A percentile compares a stretch with the other conserved stretches of the same genome.
Conservation (phyloP, 2,329 filamentous ascomycete genomes). For the Aspergillus phoenicis region DNA sequence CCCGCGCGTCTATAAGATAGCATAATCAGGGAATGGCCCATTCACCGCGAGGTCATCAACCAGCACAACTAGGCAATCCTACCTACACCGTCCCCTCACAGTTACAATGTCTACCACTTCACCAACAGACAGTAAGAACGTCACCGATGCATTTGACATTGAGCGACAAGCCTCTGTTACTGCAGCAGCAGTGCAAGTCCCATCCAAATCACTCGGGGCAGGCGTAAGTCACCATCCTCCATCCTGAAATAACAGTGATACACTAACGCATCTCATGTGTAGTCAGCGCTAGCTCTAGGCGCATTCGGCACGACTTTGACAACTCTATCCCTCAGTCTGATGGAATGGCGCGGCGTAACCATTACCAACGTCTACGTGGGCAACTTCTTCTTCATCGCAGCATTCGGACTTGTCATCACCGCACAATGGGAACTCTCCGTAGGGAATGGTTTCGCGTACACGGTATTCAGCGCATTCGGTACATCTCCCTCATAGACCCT, state of each 20-base stretch:
- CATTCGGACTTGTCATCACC: constrained; percentile 56
- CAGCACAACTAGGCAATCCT: not conserved
- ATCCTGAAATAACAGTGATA: not conserved
- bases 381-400: constrained; percentile 58
- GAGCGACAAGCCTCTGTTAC: constrained; percentile 17
- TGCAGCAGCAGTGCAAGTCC: not conserved
- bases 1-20: not conserved
- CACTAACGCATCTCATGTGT: not conserved
- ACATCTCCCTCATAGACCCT: constrained; percentile 4
- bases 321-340: constrained; percentile 56
- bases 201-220: constrained; percentile 24
- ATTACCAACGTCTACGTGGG: constrained; percentile 56
- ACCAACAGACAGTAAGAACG: constrained; percentile 8
- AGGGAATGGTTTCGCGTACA: constrained; percentile 58
- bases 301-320: constrained; percentile 59
- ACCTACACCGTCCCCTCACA: not conserved
- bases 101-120: constrained; percentile 6
- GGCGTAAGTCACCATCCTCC: constrained; percentile 20
- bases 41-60: no score
- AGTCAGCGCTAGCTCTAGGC: constrained; percentile 55
- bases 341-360: constrained; percentile 58
- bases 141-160: constrained; percentile 13
- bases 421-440: constrained; percentile 59
- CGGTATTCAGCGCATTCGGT: constrained; percentile 58
- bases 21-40: not conserved